Percentiles rank a stretch among this genome's conserved stretches.
phyloP scores from a whole-genome alignment of 768 basidiomycete species.

The Lactarius vividus region DNA sequence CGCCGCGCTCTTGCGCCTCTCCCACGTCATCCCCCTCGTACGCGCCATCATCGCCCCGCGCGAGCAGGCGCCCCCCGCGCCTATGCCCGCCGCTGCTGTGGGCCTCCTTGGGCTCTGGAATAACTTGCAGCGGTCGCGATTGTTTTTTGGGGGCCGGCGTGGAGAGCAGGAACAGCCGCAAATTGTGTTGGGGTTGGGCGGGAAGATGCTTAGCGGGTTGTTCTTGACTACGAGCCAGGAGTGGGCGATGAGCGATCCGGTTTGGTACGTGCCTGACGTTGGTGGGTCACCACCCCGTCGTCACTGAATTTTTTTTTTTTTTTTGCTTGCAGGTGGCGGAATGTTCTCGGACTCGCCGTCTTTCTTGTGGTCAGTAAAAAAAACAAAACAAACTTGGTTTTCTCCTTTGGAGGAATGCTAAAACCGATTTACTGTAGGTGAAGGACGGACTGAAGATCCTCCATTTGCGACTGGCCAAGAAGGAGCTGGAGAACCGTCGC shows the following conservation, averaged over 20 bases:
- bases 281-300: too few relatives aligned
- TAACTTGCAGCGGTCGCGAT: not conserved
- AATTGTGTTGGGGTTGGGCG: not conserved
- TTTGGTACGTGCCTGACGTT: slow-evolving; percentile 47
- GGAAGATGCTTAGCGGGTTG: slow-evolving; percentile 35
- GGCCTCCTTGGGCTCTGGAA: slow-evolving; percentile 4
- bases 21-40: slow-evolving; percentile 42
- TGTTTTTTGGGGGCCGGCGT: not conserved
- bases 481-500: slow-evolving; percentile 63
- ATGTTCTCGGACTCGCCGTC: slow-evolving; percentile 62
- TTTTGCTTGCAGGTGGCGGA: slow-evolving; percentile 55
- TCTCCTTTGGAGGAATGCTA: not conserved
- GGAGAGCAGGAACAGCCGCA: not conserved
- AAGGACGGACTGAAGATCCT: slow-evolving; percentile 67
- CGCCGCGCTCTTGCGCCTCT: slow-evolving; percentile 50
- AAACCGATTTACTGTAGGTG: slow-evolving; percentile 39
- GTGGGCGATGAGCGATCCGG: slow-evolving; percentile 70
- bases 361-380: slow-evolving; percentile 53
- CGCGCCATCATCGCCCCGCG: slow-evolving; percentile 34
- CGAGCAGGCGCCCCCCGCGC: not conserved
- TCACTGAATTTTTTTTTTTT: too few relatives aligned
- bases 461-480: slow-evolving; percentile 67
- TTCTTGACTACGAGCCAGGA: slow-evolving; percentile 52
- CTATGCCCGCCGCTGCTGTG: not conserved
- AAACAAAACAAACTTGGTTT: too few relatives aligned